phyloP scores from a whole-genome alignment of 1,284 basidiomycete genomes.

The Naganishia sp. region DNA sequence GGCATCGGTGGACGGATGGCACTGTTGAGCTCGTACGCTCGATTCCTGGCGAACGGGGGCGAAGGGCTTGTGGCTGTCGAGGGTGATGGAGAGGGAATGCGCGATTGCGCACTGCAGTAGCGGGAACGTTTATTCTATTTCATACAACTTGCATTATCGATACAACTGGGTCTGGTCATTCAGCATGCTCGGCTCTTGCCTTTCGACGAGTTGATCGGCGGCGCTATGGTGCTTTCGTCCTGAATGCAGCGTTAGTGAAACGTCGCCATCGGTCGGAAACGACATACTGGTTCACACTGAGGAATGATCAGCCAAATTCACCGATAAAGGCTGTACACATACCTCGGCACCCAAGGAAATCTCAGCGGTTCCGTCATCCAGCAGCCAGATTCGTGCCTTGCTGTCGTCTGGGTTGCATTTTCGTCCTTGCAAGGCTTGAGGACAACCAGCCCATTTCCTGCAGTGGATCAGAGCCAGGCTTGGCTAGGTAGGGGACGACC shows the following conservation, averaged over 20 bases:
- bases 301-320: neutral
- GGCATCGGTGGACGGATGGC: constrained; percentile 21
- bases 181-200: constrained; percentile 20
- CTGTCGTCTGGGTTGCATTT: constrained; percentile 22
- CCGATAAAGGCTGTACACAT: neutral
- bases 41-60: constrained; percentile 22
- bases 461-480: neutral
- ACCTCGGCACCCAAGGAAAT: constrained; percentile 30
- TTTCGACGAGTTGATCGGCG: constrained; percentile 28
- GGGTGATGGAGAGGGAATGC: constrained; percentile 15
- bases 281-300: constrained; percentile 27
- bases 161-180: constrained; percentile 1
- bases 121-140: neutral
- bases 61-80: constrained; percentile 4
- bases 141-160: constrained; percentile 1
- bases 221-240: constrained; percentile 32
- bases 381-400: constrained; percentile 30
- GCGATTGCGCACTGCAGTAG: constrained; percentile 28
- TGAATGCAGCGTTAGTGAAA: neutral
- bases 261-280: too few relatives aligned
- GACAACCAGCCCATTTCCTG: constrained; percentile 34
- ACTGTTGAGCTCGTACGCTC: constrained; percentile 20
- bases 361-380: constrained; percentile 28
- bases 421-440: constrained; percentile 29
- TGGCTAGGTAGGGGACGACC: neutral